Evolutionary conservation across 768 basidiomycete species (phyloP).

Genomic region (Panus rudis): DNA sequence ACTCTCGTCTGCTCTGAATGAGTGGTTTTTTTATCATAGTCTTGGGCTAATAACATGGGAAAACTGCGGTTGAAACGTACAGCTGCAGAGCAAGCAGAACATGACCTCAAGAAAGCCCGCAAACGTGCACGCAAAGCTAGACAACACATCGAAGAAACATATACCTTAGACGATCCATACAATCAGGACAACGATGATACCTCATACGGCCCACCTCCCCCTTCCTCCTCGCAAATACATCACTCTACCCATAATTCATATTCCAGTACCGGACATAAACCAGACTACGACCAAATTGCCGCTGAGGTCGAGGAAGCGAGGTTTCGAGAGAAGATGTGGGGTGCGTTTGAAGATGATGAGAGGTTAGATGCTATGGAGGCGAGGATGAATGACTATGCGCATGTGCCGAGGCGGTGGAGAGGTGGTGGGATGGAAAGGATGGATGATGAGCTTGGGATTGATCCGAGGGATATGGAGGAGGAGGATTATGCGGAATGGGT

Average conservation of each 20-base stretch:
- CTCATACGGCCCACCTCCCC: conserved; percentile 24
- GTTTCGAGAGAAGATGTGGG: conserved; percentile 70
- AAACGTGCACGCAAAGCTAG: conserved; percentile 48
- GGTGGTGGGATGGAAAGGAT: conserved; percentile 30
- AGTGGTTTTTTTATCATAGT: no score
- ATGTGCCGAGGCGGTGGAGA: conserved; percentile 69
- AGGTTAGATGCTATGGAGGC: conserved; percentile 57
- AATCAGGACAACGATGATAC: conserved; percentile 8
- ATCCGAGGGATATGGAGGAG: conserved; percentile 61
- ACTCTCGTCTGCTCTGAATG: no score
- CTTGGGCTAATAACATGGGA: conserved; percentile 15
- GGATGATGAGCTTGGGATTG: conserved; percentile 34
- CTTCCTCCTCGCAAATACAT: conserved; percentile 14
- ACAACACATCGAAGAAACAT: conserved; percentile 13
- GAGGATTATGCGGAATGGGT: conserved; percentile 89
- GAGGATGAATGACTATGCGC: conserved; percentile 58
- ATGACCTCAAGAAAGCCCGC: conserved; percentile 31
- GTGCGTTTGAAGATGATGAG: conserved; percentile 68
- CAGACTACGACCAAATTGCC: conserved; percentile 40
- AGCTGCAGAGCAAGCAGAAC: conserved; percentile 29
- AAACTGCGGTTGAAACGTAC: conserved; percentile 34
- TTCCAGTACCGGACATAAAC: conserved; percentile 28
- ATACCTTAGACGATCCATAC: not conserved
- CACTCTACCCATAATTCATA: no score
- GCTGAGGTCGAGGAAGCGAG: conserved; percentile 55